Conservation (phyloP, 805 yeast genomes). For the Pichia phayaonensis region DNA sequence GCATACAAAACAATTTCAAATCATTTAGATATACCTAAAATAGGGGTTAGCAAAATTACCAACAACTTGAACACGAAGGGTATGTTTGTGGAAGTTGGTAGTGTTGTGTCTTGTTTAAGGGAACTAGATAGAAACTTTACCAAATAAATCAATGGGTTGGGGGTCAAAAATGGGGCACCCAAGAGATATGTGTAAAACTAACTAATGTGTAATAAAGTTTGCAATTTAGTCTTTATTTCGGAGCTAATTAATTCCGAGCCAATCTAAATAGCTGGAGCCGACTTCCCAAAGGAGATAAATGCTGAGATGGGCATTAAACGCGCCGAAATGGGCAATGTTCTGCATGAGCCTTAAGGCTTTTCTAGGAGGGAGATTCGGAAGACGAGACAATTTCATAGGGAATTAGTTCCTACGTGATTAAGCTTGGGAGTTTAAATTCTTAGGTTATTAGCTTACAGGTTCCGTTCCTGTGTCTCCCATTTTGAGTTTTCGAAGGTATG, state of each 20-base stretch:
- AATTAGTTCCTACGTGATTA: too few relatives aligned
- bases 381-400: too few relatives aligned
- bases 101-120: conserved; percentile 77
- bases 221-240: neutral
- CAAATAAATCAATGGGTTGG: neutral
- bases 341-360: neutral
- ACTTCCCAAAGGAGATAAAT: neutral
- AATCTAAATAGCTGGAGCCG: neutral
- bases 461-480: too few relatives aligned
- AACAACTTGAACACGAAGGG: conserved; percentile 74
- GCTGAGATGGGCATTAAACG: neutral
- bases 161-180: too few relatives aligned
- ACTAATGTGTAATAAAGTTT: neutral
- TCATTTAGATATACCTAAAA: conserved; percentile 67
- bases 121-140: conserved; percentile 59
- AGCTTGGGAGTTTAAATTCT: too few relatives aligned
- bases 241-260: neutral
- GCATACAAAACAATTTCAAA: conserved; percentile 83
- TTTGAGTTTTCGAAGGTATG: neutral
- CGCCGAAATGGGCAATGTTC: too few relatives aligned
- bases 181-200: too few relatives aligned
- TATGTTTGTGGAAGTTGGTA: conserved; percentile 86
- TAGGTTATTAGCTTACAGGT: too few relatives aligned
- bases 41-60: conserved; percentile 67
- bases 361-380: neutral